phyloP scores from a whole-genome alignment of 164 flowering plant genomes.

The Berberis thunbergii region DNA sequence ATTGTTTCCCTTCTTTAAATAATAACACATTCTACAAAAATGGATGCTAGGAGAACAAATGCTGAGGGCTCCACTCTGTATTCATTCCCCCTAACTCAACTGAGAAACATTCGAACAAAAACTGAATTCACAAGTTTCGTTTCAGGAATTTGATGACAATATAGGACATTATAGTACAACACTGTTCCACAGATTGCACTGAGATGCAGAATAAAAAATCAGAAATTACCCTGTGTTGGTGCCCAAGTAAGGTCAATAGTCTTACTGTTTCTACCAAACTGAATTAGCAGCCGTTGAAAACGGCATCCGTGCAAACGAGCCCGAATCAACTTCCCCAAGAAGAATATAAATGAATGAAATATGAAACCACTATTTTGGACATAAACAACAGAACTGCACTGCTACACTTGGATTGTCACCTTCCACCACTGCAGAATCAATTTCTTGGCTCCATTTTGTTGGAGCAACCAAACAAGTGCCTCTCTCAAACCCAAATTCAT shows the following conservation, averaged over 20 bases:
- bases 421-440: neutral
- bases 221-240: conserved; percentile 28
- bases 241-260: conserved; percentile 1
- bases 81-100: too few relatives aligned
- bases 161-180: neutral
- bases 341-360: neutral
- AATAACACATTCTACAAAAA: too few relatives aligned
- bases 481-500: conserved; percentile 11
- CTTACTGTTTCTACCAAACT: conserved; percentile 1
- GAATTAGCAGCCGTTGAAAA: conserved; percentile 8
- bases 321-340: neutral
- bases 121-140: too few relatives aligned
- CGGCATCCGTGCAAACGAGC: neutral
- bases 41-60: too few relatives aligned
- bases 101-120: too few relatives aligned
- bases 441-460: neutral
- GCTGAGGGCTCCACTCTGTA: too few relatives aligned
- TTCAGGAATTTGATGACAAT: too few relatives aligned
- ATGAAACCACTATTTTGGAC: neutral
- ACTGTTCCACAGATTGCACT: neutral
- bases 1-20: too few relatives aligned
- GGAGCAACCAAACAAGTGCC: conserved; percentile 7
- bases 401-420: neutral
- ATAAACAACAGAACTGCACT: neutral
- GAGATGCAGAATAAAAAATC: conserved; percentile 25